A percentile compares a stretch with the other conserved stretches of the same genome.
phyloP scores from a whole-genome alignment of 208 protist genomes.

The Leishmania turanica region DNA sequence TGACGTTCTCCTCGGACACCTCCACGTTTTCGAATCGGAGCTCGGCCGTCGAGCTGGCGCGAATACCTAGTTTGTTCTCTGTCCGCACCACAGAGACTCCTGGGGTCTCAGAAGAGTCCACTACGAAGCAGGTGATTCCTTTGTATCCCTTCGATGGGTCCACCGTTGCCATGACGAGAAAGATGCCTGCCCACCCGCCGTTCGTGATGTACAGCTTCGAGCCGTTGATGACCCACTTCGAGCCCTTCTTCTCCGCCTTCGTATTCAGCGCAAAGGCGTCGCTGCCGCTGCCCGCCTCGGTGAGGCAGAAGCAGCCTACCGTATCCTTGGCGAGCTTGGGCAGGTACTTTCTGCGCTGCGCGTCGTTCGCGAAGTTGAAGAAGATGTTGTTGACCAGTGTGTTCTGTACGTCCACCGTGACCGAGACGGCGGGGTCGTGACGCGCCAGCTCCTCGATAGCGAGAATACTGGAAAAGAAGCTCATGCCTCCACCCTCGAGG shows the following conservation, averaged over 20 bases:
- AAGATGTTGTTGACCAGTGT: conserved; percentile 92
- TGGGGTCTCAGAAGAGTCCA: conserved; percentile 79
- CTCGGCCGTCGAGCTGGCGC: conserved; percentile 95
- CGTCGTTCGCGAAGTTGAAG: conserved; percentile 76
- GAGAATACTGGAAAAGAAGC: conserved; percentile 79
- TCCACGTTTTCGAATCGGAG: conserved; percentile 92
- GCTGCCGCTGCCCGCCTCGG: conserved; percentile 79
- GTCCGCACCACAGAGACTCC: conserved; percentile 93
- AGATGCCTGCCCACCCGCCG: conserved; percentile 87
- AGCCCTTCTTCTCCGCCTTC: conserved; percentile 71
- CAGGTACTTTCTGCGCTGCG: conserved; percentile 88
- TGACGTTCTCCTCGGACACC: conserved; percentile 70
- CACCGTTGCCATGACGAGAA: conserved; percentile 94
- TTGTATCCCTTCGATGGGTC: conserved; percentile 89
- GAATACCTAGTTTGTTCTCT: conserved; percentile 96
- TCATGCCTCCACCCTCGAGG: conserved; percentile 67
- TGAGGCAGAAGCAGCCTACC: conserved; percentile 93
- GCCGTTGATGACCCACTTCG: conserved; percentile 93
- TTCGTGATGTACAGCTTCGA: conserved; percentile 96
- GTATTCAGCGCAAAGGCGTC: conserved; percentile 95
- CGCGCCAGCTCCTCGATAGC: conserved; percentile 91
- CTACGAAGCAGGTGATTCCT: conserved; percentile 96
- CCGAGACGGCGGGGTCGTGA: conserved; percentile 84
- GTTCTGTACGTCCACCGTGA: conserved; percentile 93
- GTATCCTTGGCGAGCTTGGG: conserved; percentile 82